Conservation (phyloP, 2,329 filamentous ascomycete genomes). For the Aspergillus chevalieri region DNA sequence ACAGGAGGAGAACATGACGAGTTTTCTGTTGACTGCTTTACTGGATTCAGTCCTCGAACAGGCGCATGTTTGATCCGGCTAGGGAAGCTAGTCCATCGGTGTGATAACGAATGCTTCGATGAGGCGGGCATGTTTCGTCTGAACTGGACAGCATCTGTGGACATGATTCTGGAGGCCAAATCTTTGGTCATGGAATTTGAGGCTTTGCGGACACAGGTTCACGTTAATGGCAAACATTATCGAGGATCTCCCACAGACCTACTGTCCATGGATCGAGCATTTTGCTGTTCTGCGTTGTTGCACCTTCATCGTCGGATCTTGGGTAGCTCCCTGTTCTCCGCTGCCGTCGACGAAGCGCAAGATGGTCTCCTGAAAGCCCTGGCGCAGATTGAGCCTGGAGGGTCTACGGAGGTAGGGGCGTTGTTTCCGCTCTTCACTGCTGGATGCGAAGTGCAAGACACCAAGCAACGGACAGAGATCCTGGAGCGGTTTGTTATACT, state of each 20-base stretch:
- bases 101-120: constrained; percentile 60
- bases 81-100: constrained; percentile 63
- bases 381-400: constrained; percentile 56
- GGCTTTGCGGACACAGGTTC: constrained; percentile 44
- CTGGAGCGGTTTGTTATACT: constrained; percentile 60
- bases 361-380: constrained; percentile 58
- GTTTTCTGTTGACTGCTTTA: constrained; percentile 70
- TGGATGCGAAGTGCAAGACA: constrained; percentile 63
- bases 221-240: constrained; percentile 37
- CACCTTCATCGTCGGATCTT: constrained; percentile 70
- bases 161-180: constrained; percentile 52
- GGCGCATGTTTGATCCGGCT: constrained; percentile 66
- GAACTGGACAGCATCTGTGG: constrained; percentile 54
- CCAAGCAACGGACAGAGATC: constrained; percentile 53
- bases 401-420: constrained; percentile 66
- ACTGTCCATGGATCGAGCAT: constrained; percentile 67
- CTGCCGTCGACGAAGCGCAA: constrained; percentile 59
- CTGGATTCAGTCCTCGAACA: constrained; percentile 69
- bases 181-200: constrained; percentile 57
- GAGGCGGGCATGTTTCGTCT: constrained; percentile 44
- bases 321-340: constrained; percentile 52
- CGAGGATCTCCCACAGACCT: constrained; percentile 40
- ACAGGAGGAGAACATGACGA: constrained; percentile 53
- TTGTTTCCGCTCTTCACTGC: constrained; percentile 80
- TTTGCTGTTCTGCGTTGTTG: constrained; percentile 71